phyloP scores from a whole-genome alignment of 2,329 filamentous ascomycete species.

The Hypoxylon sp. region DNA sequence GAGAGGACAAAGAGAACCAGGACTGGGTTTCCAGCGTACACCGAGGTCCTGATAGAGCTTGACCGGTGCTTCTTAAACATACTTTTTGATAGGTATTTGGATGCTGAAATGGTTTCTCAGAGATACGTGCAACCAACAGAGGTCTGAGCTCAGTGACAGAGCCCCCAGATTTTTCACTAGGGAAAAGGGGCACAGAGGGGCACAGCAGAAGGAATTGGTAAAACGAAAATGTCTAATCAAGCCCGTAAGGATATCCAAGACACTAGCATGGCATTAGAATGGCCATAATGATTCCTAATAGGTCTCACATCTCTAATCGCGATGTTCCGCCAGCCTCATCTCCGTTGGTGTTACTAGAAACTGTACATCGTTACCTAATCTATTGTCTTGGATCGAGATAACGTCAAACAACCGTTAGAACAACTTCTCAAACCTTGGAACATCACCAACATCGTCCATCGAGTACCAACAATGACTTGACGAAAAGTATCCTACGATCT shows the following conservation, averaged over 20 bases:
- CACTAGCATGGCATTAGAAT: background rate
- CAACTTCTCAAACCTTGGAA: background rate
- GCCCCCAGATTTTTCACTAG: background rate
- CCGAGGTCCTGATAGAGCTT: background rate
- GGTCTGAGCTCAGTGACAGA: constrained; percentile 9
- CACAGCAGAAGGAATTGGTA: constrained; percentile 8
- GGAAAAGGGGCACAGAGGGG: constrained; percentile 5
- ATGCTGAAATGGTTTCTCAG: constrained; percentile 5
- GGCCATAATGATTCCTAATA: background rate
- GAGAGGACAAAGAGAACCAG: background rate
- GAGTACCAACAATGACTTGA: constrained; percentile 1
- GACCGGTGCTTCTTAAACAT: background rate
- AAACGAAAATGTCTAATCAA: background rate
- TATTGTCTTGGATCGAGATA: constrained; percentile 15
- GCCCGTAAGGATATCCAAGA: background rate
- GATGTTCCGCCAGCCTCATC: constrained; percentile 9
- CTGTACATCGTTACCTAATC: constrained; percentile 2
- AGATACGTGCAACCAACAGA: constrained; percentile 5
- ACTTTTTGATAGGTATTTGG: background rate
- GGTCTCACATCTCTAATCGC: background rate
- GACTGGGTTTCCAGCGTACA: background rate
- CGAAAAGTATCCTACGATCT: background rate
- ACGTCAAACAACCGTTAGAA: constrained; percentile 1
- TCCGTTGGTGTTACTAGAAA: constrained; percentile 15
- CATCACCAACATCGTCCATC: constrained; percentile 16